Conservation (phyloP, 2,329 filamentous ascomycete genomes). For the Metarhizium robertsii region DNA sequence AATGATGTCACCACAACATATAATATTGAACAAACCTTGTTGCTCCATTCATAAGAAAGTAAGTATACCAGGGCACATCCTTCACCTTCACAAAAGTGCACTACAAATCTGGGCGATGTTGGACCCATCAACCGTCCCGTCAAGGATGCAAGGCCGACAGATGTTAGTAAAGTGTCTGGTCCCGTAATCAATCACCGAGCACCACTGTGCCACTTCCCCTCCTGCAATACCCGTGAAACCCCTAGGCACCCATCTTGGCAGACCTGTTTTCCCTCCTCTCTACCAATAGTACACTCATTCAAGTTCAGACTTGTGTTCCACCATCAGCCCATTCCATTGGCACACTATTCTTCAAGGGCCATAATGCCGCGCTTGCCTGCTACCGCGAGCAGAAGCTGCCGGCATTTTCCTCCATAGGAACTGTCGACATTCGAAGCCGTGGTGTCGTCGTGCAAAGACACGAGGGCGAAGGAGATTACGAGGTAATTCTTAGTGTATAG, state of each 20-base stretch:
- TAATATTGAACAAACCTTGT: not conserved
- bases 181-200: not conserved
- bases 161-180: conserved; percentile 13
- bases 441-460: no score
- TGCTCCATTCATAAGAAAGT: conserved; percentile 8
- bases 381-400: conserved; percentile 13
- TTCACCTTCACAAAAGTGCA: conserved; percentile 12
- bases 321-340: conserved; percentile 9
- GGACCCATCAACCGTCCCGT: not conserved
- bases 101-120: conserved; percentile 5
- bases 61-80: conserved; percentile 7
- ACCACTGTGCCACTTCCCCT: no score
- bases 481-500: accelerated
- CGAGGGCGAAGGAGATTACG: no score
- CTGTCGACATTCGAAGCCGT: not conserved
- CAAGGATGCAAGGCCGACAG: conserved; percentile 14
- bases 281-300: conserved; percentile 13
- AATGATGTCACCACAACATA: not conserved
- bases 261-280: conserved; percentile 9
- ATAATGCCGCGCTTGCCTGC: conserved; percentile 10
- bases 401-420: conserved; percentile 9
- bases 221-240: no score
- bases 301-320: conserved; percentile 18
- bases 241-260: conserved; percentile 9
- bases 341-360: conserved; percentile 13